Evolutionary conservation across 768 basidiomycete species (phyloP).

Genomic region (Mycena sanguinolenta): DNA sequence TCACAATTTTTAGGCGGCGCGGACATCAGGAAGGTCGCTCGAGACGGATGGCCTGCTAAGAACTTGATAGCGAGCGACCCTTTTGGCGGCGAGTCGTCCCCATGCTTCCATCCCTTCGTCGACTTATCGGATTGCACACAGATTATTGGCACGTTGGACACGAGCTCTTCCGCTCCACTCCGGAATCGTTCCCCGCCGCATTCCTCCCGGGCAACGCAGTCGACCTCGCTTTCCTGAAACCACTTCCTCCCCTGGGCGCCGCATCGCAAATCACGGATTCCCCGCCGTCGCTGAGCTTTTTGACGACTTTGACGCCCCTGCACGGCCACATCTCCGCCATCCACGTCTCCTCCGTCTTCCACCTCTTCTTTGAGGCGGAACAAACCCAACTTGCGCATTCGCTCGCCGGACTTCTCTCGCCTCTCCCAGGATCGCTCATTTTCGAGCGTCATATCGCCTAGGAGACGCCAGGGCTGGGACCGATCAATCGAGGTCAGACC

Average conservation of each 20-base stretch:
- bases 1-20: background rate
- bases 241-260: background rate
- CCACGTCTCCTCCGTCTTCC: slow-evolving; percentile 8
- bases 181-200: background rate
- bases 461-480: background rate
- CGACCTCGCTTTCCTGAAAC: background rate
- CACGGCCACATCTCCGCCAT: too few species aligned
- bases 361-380: slow-evolving; percentile 12
- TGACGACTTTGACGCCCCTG: too few species aligned
- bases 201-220: slow-evolving; percentile 1
- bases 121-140: background rate
- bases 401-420: background rate
- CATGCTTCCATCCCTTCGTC: background rate
- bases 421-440: too few species aligned
- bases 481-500: background rate
- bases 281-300: too few species aligned
- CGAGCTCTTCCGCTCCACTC: slow-evolving; percentile 1
- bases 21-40: too few species aligned
- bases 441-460: background rate
- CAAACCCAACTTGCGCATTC: slow-evolving; percentile 5
- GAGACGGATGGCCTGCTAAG: slow-evolving; percentile 7
- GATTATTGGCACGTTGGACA: background rate
- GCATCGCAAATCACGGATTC: background rate
- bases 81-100: background rate
- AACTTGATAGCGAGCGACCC: slow-evolving; percentile 9